These are phyloP conservation scores for Albugo laibachii DNA, from an alignment of 352 stramenopile species.

Conservation along the genomic window DNA sequence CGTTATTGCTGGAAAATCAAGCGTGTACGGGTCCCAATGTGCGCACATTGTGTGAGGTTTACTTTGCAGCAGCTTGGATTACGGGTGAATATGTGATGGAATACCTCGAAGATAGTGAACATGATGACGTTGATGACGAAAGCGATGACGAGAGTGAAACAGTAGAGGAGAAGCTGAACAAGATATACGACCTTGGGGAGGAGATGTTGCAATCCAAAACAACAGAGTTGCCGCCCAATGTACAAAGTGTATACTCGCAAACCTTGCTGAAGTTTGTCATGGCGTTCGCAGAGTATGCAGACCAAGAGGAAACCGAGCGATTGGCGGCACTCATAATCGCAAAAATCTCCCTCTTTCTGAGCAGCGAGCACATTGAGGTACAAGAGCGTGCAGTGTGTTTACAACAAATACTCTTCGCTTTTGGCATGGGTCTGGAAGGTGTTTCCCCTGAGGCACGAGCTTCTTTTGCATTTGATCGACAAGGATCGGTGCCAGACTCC, in stretches of 20 bases:
- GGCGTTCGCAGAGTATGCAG: constrained; percentile 44
- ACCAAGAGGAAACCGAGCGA: constrained; percentile 66
- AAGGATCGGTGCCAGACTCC: constrained; percentile 12
- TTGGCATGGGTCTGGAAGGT: constrained; percentile 33
- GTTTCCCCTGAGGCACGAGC: constrained; percentile 39
- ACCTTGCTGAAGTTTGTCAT: constrained; percentile 79
- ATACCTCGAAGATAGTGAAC: constrained; percentile 65
- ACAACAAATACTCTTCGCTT: constrained; percentile 42
- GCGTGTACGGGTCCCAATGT: constrained; percentile 43
- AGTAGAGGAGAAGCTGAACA: constrained; percentile 70
- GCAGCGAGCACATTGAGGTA: constrained; percentile 87
- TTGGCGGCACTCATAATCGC: constrained; percentile 71
- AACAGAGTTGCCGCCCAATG: constrained; percentile 62
- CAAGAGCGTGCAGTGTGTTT: constrained; percentile 85
- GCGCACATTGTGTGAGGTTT: constrained; percentile 83
- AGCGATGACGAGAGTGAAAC: constrained; percentile 50
- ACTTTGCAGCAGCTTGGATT: constrained; percentile 93
- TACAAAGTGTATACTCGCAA: constrained; percentile 92
- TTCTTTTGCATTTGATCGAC: constrained; percentile 39
- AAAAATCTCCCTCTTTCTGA: constrained; percentile 71
- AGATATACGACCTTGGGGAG: constrained; percentile 61
- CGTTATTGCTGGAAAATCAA: constrained; percentile 82
- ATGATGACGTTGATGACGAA: constrained; percentile 56
- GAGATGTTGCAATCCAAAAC: constrained; percentile 64
- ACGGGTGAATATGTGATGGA: constrained; percentile 93